Evolutionary conservation across 495 filamentous ascomycete genomes (phyloP).

Genomic region (Glonium stellatum): DNA sequence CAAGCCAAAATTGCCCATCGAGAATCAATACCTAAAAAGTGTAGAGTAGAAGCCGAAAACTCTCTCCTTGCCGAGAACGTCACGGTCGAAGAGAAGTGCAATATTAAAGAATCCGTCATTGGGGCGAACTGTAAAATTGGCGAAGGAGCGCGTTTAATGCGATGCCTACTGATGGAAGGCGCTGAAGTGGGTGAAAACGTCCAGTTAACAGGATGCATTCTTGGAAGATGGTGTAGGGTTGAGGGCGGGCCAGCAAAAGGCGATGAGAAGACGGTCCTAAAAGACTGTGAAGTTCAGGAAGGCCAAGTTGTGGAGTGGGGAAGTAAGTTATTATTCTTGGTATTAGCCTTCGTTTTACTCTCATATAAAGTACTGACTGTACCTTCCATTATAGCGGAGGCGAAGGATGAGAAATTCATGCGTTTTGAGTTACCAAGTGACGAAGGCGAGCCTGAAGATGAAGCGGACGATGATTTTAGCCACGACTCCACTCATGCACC

Average conservation of each 20-base stretch:
- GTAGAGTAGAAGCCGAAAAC: slow-evolving; percentile 67
- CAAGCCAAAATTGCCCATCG: slow-evolving; percentile 72
- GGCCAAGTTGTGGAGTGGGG: slow-evolving; percentile 71
- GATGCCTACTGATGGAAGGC: slow-evolving; percentile 87
- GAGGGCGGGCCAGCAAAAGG: slow-evolving; percentile 47
- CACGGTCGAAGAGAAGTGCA: slow-evolving; percentile 69
- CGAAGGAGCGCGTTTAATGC: slow-evolving; percentile 66
- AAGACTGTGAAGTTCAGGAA: slow-evolving; percentile 87
- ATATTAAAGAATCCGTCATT: slow-evolving; percentile 84
- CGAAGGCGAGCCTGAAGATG: slow-evolving; percentile 3
- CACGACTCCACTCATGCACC: slow-evolving; percentile 4
- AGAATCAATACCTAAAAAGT: slow-evolving; percentile 63
- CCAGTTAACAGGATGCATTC: slow-evolving; percentile 71
- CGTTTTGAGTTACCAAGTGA: slow-evolving; percentile 24
- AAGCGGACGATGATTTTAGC: slow-evolving; percentile 8
- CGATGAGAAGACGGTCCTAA: slow-evolving; percentile 68
- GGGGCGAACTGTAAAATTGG: slow-evolving; percentile 80
- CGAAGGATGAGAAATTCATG: slow-evolving; percentile 34
- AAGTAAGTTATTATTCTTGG: slow-evolving; percentile 45
- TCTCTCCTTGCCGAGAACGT: slow-evolving; percentile 79
- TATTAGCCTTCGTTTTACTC: too few species aligned
- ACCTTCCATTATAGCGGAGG: slow-evolving; percentile 16
- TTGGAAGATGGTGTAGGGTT: slow-evolving; percentile 68
- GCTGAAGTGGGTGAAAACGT: slow-evolving; percentile 70
- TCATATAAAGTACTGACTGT: too few species aligned